phyloP scores from a whole-genome alignment of 1,284 basidiomycete genomes.

The Rhodotorula sp. region DNA sequence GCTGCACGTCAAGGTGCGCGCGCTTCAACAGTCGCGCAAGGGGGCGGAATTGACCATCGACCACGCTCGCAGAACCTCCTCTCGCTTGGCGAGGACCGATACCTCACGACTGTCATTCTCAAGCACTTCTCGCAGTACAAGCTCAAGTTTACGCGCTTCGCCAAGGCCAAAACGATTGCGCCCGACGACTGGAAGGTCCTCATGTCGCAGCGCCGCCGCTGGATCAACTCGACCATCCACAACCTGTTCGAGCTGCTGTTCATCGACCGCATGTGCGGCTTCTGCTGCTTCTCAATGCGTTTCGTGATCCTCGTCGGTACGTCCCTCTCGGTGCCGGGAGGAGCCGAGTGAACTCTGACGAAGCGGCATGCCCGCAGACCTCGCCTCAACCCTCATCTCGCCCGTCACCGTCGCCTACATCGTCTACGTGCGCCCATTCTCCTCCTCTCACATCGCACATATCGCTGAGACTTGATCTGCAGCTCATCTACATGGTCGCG shows the following conservation, averaged over 20 bases:
- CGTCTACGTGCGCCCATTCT: constrained; percentile 67
- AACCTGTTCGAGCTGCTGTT: constrained; percentile 92
- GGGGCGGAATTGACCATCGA: not conserved
- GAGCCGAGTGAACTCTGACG: not conserved
- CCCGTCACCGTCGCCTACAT: constrained; percentile 81
- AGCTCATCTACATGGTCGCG: constrained; percentile 79
- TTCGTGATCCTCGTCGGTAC: constrained; percentile 89
- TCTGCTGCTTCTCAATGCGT: constrained; percentile 89
- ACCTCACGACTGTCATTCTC: constrained; percentile 89
- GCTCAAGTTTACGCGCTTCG: constrained; percentile 92
- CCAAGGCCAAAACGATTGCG: constrained; percentile 76
- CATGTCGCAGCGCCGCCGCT: constrained; percentile 94
- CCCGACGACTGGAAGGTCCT: constrained; percentile 92
- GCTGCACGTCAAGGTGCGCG: constrained; percentile 75
- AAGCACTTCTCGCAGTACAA: constrained; percentile 91
- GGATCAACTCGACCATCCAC: constrained; percentile 99
- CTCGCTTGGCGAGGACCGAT: constrained; percentile 97
- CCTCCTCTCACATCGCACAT: not conserved
- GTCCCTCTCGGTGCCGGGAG: not conserved
- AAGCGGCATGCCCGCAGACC: constrained; percentile 15
- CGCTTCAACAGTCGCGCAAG: not conserved
- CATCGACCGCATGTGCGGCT: constrained; percentile 71
- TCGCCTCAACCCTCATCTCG: constrained; percentile 68
- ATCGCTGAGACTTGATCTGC: not conserved
- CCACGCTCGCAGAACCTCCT: constrained; percentile 67